Evolutionary conservation across 371 early-diverging fungal genomes (phyloP).

Genomic region (Haplosporangium sp.): DNA sequence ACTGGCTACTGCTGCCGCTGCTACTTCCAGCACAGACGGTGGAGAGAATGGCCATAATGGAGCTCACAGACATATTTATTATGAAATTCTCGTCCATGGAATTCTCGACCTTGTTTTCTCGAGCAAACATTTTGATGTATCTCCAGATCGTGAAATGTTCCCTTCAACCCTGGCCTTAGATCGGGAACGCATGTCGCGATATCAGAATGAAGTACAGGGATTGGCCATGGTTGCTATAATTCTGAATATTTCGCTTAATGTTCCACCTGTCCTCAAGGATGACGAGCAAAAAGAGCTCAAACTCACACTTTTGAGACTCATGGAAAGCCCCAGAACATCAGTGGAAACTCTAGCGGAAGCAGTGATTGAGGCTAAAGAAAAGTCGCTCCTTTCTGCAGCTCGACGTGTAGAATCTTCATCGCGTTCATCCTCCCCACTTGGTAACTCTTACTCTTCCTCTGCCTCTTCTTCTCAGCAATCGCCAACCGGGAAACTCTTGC

Average conservation of each 20-base stretch:
- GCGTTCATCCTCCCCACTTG: neutral
- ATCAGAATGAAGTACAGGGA: slow-evolving; percentile 51
- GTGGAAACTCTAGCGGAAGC: slow-evolving; percentile 20
- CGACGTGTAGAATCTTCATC: slow-evolving; percentile 5
- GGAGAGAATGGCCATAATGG: neutral
- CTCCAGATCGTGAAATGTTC: slow-evolving; percentile 14
- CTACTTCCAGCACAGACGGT: neutral
- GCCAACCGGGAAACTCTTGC: slow-evolving; percentile 9
- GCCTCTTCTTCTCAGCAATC: neutral
- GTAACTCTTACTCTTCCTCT: neutral
- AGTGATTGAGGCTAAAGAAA: slow-evolving; percentile 42
- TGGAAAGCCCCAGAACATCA: slow-evolving; percentile 30
- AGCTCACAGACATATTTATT: slow-evolving; percentile 11
- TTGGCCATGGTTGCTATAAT: slow-evolving; percentile 27
- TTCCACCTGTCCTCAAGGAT: slow-evolving; percentile 17
- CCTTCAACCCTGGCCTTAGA: slow-evolving; percentile 43
- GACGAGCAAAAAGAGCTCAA: slow-evolving; percentile 25
- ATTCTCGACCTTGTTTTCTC: slow-evolving; percentile 43
- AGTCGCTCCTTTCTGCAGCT: slow-evolving; percentile 12
- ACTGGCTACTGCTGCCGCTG: neutral
- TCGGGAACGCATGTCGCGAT: slow-evolving; percentile 27
- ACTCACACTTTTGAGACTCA: slow-evolving; percentile 24
- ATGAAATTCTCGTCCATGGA: slow-evolving; percentile 29
- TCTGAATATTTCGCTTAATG: slow-evolving; percentile 27
- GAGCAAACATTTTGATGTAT: slow-evolving; percentile 11